Evolutionary conservation across 2,329 filamentous ascomycete species (phyloP).

Genomic region (Myriosclerotinia curreyana): DNA sequence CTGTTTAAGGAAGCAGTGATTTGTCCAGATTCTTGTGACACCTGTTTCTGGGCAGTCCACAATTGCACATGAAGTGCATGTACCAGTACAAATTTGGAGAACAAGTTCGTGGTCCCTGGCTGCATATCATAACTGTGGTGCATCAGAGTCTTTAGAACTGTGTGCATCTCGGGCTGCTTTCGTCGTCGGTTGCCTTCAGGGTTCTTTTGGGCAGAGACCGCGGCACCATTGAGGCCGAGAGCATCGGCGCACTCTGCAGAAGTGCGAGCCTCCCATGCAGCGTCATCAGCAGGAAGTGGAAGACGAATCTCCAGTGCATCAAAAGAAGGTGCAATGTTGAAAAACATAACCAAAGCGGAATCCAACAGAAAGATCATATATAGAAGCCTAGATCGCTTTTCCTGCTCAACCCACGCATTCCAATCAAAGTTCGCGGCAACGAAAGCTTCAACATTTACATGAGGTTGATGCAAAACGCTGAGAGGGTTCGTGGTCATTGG

Average conservation of each 20-base stretch:
- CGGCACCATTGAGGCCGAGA: constrained; percentile 59
- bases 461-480: constrained; percentile 60
- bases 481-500: constrained; percentile 50
- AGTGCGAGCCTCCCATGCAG: constrained; percentile 66
- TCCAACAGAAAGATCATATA: constrained; percentile 64
- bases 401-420: constrained; percentile 66
- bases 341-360: constrained; percentile 64
- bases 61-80: constrained; percentile 66
- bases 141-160: constrained; percentile 60
- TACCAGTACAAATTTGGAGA: constrained; percentile 71
- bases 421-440: constrained; percentile 59
- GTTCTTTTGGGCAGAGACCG: constrained; percentile 55
- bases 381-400: constrained; percentile 63
- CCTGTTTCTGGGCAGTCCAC: constrained; percentile 48
- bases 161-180: constrained; percentile 62
- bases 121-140: constrained; percentile 58
- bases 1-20: constrained; percentile 36
- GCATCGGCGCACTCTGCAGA: constrained; percentile 60
- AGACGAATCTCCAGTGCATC: constrained; percentile 62
- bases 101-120: constrained; percentile 65
- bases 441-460: constrained; percentile 47
- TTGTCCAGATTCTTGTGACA: constrained; percentile 37
- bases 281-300: constrained; percentile 70
- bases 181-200: constrained; percentile 59
- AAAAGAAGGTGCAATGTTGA: constrained; percentile 63